Conservation (phyloP, 2,329 filamentous ascomycete genomes). For the Didymella exigua region DNA sequence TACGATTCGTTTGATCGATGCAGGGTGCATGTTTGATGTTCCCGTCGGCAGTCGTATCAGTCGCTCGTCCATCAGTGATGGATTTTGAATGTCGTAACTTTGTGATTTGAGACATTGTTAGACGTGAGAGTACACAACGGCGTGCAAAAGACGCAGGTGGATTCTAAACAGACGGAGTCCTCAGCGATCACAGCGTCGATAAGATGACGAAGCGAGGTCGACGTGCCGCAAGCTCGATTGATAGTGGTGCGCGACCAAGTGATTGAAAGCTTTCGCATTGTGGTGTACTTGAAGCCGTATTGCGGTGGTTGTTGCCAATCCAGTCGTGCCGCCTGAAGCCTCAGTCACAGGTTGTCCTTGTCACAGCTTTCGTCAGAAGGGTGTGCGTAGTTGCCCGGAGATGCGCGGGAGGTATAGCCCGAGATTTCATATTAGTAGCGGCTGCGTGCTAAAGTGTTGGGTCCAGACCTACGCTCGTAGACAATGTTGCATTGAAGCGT, state of each 20-base stretch:
- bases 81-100: not conserved
- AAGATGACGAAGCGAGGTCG: not conserved
- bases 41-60: slow-evolving; percentile 8
- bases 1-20: slow-evolving; percentile 18
- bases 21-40: slow-evolving; percentile 20
- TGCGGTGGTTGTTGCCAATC: not conserved
- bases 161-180: not conserved
- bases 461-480: not conserved
- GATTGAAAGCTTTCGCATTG: not conserved
- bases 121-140: not conserved
- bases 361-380: not conserved
- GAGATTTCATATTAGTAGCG: slow-evolving; percentile 4
- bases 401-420: not conserved
- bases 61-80: not conserved
- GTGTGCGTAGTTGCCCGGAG: not conserved
- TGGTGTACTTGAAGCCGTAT: not conserved
- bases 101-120: not conserved
- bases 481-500: slow-evolving; percentile 23
- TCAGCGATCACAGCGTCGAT: not conserved
- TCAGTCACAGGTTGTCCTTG: not conserved
- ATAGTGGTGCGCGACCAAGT: not conserved
- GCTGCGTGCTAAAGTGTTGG: not conserved
- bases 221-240: not conserved
- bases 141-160: not conserved
- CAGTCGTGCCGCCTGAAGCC: not conserved